Percentiles rank a stretch among this genome's conserved stretches.
phyloP scores from a whole-genome alignment of 352 stramenopile genomes.

The Pythium phragmiticola region DNA sequence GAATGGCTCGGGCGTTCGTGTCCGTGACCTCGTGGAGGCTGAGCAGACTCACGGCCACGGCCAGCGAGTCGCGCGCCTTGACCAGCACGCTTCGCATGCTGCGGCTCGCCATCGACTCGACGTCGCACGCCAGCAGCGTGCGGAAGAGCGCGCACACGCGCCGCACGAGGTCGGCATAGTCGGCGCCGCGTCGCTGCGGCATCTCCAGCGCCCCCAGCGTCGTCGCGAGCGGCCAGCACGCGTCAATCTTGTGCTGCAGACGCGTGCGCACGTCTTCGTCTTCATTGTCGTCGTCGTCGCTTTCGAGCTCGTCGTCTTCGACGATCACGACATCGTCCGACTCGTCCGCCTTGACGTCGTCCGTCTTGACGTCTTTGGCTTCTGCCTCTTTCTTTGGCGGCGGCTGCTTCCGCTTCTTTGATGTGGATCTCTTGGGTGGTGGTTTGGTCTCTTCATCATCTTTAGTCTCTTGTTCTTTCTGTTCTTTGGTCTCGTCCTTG shows the following conservation, averaged over 20 bases:
- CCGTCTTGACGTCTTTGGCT: neutral
- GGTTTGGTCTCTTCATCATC: neutral
- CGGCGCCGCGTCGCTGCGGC: conserved; percentile 19
- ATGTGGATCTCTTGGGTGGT: neutral
- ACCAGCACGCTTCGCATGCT: conserved; percentile 29
- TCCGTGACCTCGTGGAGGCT: conserved; percentile 21
- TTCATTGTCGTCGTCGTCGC: conserved; percentile 8
- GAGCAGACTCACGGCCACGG: conserved; percentile 27
- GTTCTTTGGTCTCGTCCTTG: neutral
- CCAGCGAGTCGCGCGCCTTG: conserved; percentile 23
- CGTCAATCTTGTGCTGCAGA: conserved; percentile 15
- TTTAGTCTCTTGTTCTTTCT: too few relatives aligned
- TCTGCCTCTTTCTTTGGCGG: conserved; percentile 6
- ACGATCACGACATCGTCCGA: conserved; percentile 18
- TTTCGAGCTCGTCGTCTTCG: conserved; percentile 7
- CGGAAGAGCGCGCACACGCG: conserved; percentile 19
- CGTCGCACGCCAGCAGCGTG: conserved; percentile 13
- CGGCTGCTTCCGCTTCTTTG: neutral
- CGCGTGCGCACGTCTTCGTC: conserved; percentile 16
- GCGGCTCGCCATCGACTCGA: conserved; percentile 17
- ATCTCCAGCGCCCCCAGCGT: conserved; percentile 21
- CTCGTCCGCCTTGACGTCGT: neutral
- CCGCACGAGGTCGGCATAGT: conserved; percentile 19
- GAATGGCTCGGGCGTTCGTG: conserved; percentile 14
- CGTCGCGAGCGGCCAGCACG: conserved; percentile 26